These are phyloP conservation scores for Dalbergia cultrata DNA, from an alignment of 306 rosid species.

Conservation along the genomic window DNA sequence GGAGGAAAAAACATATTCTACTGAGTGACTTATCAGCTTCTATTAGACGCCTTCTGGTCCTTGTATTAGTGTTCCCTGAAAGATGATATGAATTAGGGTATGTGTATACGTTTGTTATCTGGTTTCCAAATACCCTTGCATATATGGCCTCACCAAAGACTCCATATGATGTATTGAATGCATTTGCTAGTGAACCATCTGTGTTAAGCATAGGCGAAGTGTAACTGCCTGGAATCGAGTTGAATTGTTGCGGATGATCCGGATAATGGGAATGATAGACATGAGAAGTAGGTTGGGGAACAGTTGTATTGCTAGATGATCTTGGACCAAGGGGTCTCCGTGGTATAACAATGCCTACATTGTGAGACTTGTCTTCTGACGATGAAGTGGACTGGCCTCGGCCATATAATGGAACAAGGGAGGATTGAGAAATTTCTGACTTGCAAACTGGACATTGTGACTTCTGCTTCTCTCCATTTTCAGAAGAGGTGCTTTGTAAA, in stretches of 20 bases:
- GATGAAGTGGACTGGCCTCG: conserved; percentile 57
- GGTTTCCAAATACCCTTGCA: conserved; percentile 78
- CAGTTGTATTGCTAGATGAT: conserved; percentile 30
- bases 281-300: conserved; percentile 48
- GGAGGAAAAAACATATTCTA: conserved; percentile 78
- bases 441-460: conserved; percentile 90
- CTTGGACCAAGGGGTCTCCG: conserved; percentile 69
- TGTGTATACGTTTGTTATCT: conserved; percentile 63
- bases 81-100: conserved; percentile 69
- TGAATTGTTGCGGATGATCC: conserved; percentile 49
- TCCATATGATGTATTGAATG: conserved; percentile 60
- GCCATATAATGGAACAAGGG: conserved; percentile 82
- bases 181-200: conserved; percentile 46
- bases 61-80: conserved; percentile 60
- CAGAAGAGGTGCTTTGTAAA: conserved; percentile 46
- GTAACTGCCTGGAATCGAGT: conserved; percentile 44
- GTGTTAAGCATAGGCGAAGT: conserved; percentile 51
- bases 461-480: conserved; percentile 46
- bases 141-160: conserved; percentile 75
- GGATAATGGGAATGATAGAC: conserved; percentile 51
- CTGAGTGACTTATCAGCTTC: conserved; percentile 75
- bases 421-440: conserved; percentile 70
- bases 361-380: conserved; percentile 52
- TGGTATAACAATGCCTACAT: conserved; percentile 63
- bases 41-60: conserved; percentile 75